These are phyloP conservation scores for Radiomyces spectabilis DNA, from an alignment of 192 early-diverging fungal genomes.

Conservation along the genomic window DNA sequence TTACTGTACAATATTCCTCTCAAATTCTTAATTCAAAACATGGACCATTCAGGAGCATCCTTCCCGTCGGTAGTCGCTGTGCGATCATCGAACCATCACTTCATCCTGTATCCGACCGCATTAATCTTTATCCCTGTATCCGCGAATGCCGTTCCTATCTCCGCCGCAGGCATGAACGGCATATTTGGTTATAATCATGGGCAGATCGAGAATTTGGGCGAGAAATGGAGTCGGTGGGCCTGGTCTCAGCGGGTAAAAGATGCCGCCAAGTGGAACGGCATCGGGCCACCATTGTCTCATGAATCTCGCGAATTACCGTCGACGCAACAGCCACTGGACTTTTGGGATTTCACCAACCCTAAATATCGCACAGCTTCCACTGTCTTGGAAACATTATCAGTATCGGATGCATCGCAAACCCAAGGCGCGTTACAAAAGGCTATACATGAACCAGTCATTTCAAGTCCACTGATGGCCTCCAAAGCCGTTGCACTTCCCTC, in stretches of 20 bases:
- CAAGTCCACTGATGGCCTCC: slow-evolving; percentile 16
- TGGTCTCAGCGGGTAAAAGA: slow-evolving; percentile 13
- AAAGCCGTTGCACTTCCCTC: slow-evolving; percentile 13
- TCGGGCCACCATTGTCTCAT: background rate
- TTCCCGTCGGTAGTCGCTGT: background rate
- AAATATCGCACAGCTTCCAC: slow-evolving; percentile 1
- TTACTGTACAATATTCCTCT: slow-evolving; percentile 13
- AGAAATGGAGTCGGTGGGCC: slow-evolving; percentile 19
- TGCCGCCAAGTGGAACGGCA: background rate
- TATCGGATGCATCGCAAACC: background rate
- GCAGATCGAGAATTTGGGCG: slow-evolving; percentile 14
- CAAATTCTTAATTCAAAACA: slow-evolving; percentile 1
- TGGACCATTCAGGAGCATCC: background rate
- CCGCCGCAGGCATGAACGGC: slow-evolving; percentile 18
- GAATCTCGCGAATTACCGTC: background rate
- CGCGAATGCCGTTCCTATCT: slow-evolving; percentile 4
- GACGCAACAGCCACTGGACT: background rate
- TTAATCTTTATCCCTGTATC: slow-evolving; percentile 14
- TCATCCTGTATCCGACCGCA: slow-evolving; percentile 11
- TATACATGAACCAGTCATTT: slow-evolving; percentile 4
- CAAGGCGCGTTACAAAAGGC: slow-evolving; percentile 8
- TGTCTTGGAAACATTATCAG: slow-evolving; percentile 8
- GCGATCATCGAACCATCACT: slow-evolving; percentile 2
- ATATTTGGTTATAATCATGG: slow-evolving; percentile 15
- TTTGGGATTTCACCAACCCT: slow-evolving; percentile 18